A percentile compares a stretch with the other conserved stretches of the same genome.
Evolutionary conservation across 2,329 filamentous ascomycete species (phyloP).

Genomic region (Ilyonectria sp.): DNA sequence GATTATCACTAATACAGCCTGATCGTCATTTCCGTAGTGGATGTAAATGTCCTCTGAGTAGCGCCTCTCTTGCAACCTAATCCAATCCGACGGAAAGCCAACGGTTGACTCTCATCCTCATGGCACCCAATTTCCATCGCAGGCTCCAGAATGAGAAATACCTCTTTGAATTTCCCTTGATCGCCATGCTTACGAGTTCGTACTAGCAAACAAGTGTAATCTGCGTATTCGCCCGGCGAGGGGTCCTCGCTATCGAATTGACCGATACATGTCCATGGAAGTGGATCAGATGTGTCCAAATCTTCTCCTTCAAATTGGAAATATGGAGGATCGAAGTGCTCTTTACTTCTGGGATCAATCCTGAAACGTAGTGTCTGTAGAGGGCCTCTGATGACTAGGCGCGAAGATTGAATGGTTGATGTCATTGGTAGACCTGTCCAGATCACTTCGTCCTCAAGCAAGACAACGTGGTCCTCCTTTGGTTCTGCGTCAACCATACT

Average conservation of each 20-base stretch:
- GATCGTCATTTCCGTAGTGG: not conserved
- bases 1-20: not conserved
- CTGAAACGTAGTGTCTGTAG: conserved; percentile 5
- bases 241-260: conserved; percentile 16
- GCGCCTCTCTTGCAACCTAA: not conserved
- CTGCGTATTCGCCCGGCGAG: not conserved
- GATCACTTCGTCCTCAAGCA: not conserved
- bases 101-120: not conserved
- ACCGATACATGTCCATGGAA: conserved; percentile 22
- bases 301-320: not conserved
- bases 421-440: not conserved
- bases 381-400: not conserved
- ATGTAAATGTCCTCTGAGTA: not conserved
- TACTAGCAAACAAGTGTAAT: conserved; percentile 23
- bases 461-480: not conserved
- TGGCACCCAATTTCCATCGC: not conserved
- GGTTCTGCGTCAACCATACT: not conserved
- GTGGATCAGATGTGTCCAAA: not conserved
- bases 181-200: conserved; percentile 11
- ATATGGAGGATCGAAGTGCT: not conserved
- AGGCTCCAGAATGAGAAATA: conserved; percentile 4
- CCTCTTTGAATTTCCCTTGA: conserved; percentile 8
- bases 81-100: not conserved
- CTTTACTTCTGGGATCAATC: not conserved
- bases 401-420: conserved; percentile 2